Percentiles rank a stretch among this genome's conserved stretches.
phyloP scores from a whole-genome alignment of 257 asterid species.

The Misopates orontium region DNA sequence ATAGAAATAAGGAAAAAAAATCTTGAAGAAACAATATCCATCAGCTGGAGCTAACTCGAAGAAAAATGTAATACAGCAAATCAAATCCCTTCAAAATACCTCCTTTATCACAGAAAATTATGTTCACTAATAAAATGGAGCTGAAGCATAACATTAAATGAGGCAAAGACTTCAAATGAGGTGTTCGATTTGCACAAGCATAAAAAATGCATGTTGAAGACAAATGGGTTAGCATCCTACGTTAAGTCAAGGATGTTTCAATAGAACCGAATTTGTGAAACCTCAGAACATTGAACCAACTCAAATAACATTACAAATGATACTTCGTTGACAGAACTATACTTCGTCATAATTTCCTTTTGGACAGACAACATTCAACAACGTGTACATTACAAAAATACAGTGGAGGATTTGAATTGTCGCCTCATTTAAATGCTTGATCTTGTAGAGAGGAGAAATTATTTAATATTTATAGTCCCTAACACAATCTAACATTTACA shows the following conservation, averaged over 20 bases:
- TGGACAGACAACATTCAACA: neutral
- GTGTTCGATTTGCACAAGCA: slow-evolving; percentile 16
- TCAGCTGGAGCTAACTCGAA: slow-evolving; percentile 2
- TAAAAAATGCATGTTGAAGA: neutral
- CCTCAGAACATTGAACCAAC: neutral
- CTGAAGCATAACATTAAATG: slow-evolving; percentile 13
- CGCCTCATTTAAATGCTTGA: too few relatives aligned
- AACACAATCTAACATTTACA: too few relatives aligned
- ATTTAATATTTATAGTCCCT: too few relatives aligned
- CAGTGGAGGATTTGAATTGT: too few relatives aligned
- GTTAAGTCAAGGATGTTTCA: slow-evolving; percentile 17
- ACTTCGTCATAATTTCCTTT: too few relatives aligned
- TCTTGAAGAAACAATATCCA: slow-evolving; percentile 14
- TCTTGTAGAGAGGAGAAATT: too few relatives aligned
- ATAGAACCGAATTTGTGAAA: neutral
- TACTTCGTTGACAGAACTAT: neutral
- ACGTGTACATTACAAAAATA: neutral
- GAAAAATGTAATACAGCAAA: slow-evolving; percentile 8
- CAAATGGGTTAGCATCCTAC: slow-evolving; percentile 13
- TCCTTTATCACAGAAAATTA: slow-evolving; percentile 1
- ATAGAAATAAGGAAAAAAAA: slow-evolving; percentile 12
- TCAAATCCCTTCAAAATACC: neutral
- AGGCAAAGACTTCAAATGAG: slow-evolving; percentile 1
- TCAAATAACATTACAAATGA: neutral
- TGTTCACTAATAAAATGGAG: slow-evolving; percentile 4